Base-by-base conservation (phyloP, 805 yeast species). In the Kodamaea laetipori region DNA sequence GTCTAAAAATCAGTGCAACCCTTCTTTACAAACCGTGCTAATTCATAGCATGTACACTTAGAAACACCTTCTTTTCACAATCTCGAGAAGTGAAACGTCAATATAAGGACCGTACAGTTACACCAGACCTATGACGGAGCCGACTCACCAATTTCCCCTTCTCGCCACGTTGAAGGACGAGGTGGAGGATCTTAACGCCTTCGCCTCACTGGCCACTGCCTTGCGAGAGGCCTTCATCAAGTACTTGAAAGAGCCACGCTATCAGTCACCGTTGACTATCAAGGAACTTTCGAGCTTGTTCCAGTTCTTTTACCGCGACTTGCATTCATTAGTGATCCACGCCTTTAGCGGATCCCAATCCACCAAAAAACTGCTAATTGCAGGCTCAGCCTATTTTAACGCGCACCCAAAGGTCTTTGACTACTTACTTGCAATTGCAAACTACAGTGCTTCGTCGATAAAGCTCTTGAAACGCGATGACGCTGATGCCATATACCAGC, bases 171-270 rank as follows among this genome's bases (percentile, higher is more conserved):
- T 39, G 26, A 17, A 39, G 35, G 21, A 33, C 27, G 43, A 39
- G 33, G 43, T 39, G 17, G 37, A 39, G 15, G 33, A 11, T 8
- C 43, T 39, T 23, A 19, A 32, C 7, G 18, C 19, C 12, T 24
- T 25, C 15, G 63, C 65, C 36, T 66, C 64, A 2, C 65, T 54
- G 52, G 55, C 64, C 11, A 26, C 46, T 7, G 54, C 58, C 4
- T 50, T 67, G 35, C 24, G 37, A 5, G 38, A 40, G 19, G 26
- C 37, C 6, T 40, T 40, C 21, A 25, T 40, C 26, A 59, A 56
- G 43, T 69, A 69, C 43, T 56, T 71, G 43, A 66, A 66, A 48
- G 76, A 70, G 46, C 76, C 76, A 8, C 58, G 75, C 18, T 71
- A 63, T 47, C 74, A 65, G 52, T 55, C 66, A 30, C 76, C 76